These are phyloP conservation scores for Exophiala lecanii-corni DNA, from an alignment of 2,329 filamentous ascomycete species.

Conservation along the genomic window DNA sequence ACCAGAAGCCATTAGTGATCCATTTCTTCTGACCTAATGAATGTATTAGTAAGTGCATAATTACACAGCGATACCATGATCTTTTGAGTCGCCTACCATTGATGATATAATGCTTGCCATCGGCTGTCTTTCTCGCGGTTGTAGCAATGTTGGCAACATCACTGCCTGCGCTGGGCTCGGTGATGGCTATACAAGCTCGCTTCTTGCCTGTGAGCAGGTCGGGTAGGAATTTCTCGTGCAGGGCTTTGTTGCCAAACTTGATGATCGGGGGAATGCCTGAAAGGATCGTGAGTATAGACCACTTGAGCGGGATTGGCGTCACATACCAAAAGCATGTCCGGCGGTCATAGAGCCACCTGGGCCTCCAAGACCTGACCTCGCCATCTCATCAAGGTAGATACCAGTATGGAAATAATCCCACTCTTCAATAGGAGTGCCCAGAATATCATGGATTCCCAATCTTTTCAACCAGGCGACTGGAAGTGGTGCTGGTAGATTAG, in stretches of 20 bases:
- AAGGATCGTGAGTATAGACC: too few species aligned
- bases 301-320: too few species aligned
- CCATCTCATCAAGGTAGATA: slow-evolving; percentile 69
- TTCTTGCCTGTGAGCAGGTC: slow-evolving; percentile 63
- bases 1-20: slow-evolving; percentile 71
- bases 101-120: slow-evolving; percentile 65
- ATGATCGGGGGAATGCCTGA: slow-evolving; percentile 63
- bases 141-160: slow-evolving; percentile 71
- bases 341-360: slow-evolving; percentile 63
- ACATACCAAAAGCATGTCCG: slow-evolving; percentile 58
- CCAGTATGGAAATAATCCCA: slow-evolving; percentile 68
- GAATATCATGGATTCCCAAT: slow-evolving; percentile 61
- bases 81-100: slow-evolving; percentile 8
- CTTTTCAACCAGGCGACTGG: slow-evolving; percentile 64
- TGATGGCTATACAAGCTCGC: slow-evolving; percentile 71
- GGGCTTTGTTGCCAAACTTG: slow-evolving; percentile 59
- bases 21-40: slow-evolving; percentile 38
- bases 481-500: slow-evolving; percentile 63
- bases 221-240: slow-evolving; percentile 64
- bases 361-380: slow-evolving; percentile 59
- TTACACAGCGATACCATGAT: neutral
- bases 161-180: slow-evolving; percentile 68
- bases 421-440: slow-evolving; percentile 65
- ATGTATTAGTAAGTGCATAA: neutral
- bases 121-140: slow-evolving; percentile 56